Evolutionary conservation across 2,329 filamentous ascomycete genomes (phyloP), one percentile per base, ranked within the genome.

Genomic region (Fusarium azukiicola): DNA sequence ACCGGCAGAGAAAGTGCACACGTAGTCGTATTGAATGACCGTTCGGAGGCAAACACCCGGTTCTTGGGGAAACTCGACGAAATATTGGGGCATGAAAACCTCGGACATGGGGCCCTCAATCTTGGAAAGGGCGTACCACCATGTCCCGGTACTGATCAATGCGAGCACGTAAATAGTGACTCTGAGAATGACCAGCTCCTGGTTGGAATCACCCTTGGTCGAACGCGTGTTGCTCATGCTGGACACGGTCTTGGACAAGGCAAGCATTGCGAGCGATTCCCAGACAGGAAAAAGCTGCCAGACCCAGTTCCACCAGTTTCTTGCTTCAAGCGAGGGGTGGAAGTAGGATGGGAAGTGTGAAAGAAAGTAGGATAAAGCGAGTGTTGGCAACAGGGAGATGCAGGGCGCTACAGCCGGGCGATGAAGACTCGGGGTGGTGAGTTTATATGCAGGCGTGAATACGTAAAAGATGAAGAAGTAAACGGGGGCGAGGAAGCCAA

Each of bases 231-330:
- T 44, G 3, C 17, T 17, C 5, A 36, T 10, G 5, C 27, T 17
- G 21, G 23, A 40, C 32, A 66, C 19, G 2, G 23, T 17, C 5
- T 66, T 80, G 11, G 76, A 74, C 7, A 80, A 14, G 3, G 72
- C 47, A 42, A 84, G 74, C 61, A 81, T 74, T 2, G 50, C 44
- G 3, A 80, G 5, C 0, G 82, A 84, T 9, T 76, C 76, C 83
- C 81, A 84, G 1, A 85, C 54, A 0, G 83, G 83, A 38, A 75
- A 85, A 1, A 85, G 47, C 11, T 85, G 84, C 84, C 84, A 85
- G 19, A 84, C 54, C 83, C 84, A 86, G 23, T 82, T 84, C 78
- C 82, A 85, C 84, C 81, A 85, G 40, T 84, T 77, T 21, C 83
- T 77, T 0, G 47, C 49, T 38, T 83, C 78, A 1, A 84, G 71